Percentiles rank a stretch among this genome's conserved stretches.
phyloP scores from a whole-genome alignment of 2,329 filamentous ascomycete genomes.

The Fusarium cyanostomum region DNA sequence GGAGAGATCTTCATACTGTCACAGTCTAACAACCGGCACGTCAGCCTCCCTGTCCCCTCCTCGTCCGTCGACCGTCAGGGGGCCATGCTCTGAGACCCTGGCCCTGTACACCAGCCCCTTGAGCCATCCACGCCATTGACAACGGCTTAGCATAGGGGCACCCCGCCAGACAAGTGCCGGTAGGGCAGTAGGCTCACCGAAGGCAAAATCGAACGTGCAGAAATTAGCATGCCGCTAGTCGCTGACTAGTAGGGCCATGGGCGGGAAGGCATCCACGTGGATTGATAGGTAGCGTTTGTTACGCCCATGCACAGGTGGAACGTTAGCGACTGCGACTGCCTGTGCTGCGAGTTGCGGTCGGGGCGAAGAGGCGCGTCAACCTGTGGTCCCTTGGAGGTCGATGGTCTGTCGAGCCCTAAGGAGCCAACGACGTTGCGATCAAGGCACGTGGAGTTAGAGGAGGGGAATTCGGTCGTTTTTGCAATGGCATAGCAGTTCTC shows the following conservation, averaged over 20 bases:
- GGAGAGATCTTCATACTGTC: too few species aligned
- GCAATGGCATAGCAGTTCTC: conserved; percentile 53
- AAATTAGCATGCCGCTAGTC: conserved; percentile 49
- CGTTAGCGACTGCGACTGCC: conserved; percentile 8
- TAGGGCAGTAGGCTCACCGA: conserved; percentile 45
- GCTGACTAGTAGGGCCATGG: conserved; percentile 47
- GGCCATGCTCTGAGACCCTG: too few species aligned
- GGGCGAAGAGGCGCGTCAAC: conserved; percentile 12
- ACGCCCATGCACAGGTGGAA: conserved; percentile 37
- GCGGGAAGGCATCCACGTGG: conserved; percentile 49
- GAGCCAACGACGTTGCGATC: conserved; percentile 47
- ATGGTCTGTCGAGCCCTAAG: conserved; percentile 5
- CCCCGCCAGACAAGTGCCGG: conserved; percentile 46
- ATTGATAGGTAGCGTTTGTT: conserved; percentile 50
- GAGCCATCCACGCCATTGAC: too few species aligned
- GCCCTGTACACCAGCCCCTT: too few species aligned
- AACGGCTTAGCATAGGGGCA: conserved; percentile 40
- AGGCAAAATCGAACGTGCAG: conserved; percentile 48
- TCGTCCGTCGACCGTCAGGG: too few species aligned
- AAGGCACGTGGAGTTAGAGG: conserved; percentile 49
- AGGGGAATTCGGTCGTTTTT: conserved; percentile 44
- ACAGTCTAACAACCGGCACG: too few species aligned
- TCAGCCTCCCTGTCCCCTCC: too few species aligned
- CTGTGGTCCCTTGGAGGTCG: background rate
- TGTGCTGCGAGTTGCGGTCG: conserved; percentile 7